These are phyloP conservation scores for Tylopilus sp. DNA, from an alignment of 768 basidiomycete species.

Conservation along the genomic window DNA sequence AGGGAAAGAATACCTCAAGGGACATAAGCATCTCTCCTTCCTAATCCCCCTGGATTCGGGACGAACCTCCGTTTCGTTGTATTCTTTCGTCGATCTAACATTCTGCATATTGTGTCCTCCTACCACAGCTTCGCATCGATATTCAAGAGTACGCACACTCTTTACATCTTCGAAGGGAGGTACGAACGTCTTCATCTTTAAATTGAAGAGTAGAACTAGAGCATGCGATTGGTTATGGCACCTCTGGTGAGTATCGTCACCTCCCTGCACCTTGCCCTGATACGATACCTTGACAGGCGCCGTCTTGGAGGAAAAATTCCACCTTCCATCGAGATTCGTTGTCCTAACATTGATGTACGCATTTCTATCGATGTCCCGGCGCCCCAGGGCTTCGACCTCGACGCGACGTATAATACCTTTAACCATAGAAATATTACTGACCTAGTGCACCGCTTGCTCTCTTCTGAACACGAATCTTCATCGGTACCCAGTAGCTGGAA, in stretches of 20 bases:
- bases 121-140: conserved; percentile 38
- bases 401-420: conserved; percentile 49
- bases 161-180: conserved; percentile 57
- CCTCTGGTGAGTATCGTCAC: conserved; percentile 55
- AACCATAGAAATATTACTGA: conserved; percentile 59
- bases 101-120: conserved; percentile 74
- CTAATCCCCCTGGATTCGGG: conserved; percentile 66
- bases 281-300: conserved; percentile 45
- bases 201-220: conserved; percentile 70
- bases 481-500: conserved; percentile 51
- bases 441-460: conserved; percentile 51
- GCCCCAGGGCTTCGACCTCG: conserved; percentile 35
- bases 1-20: conserved; percentile 60
- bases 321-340: conserved; percentile 60
- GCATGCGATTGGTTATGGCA: conserved; percentile 90
- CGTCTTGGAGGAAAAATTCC: conserved; percentile 74
- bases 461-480: conserved; percentile 37
- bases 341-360: conserved; percentile 62
- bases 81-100: conserved; percentile 82
- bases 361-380: conserved; percentile 69
- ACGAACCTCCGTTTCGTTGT: conserved; percentile 73
- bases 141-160: conserved; percentile 43
- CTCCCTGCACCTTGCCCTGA: neutral
- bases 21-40: conserved; percentile 77
- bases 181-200: conserved; percentile 85